Conservation (phyloP, 2,329 filamentous ascomycete genomes). For the Pleomassaria siparia region DNA sequence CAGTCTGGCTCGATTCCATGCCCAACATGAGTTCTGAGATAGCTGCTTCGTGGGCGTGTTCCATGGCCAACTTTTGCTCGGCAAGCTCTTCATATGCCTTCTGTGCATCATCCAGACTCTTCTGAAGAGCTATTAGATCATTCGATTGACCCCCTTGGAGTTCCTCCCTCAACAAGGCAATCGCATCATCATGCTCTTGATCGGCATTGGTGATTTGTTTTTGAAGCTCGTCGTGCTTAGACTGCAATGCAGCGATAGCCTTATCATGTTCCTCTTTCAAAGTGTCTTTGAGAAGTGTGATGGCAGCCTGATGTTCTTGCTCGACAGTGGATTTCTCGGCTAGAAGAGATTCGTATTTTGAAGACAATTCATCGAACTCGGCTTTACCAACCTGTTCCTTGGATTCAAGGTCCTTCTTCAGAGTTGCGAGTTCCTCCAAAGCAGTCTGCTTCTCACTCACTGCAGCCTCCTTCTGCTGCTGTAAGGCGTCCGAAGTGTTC, state of each 20-base stretch:
- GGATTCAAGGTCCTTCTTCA: slow-evolving; percentile 19
- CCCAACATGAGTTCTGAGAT: slow-evolving; percentile 38
- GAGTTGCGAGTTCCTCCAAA: slow-evolving; percentile 24
- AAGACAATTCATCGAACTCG: slow-evolving; percentile 21
- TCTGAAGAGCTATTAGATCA: slow-evolving; percentile 22
- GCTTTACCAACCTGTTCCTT: slow-evolving; percentile 20
- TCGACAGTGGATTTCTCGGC: slow-evolving; percentile 30
- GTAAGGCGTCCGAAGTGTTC: slow-evolving; percentile 23
- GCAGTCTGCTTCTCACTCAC: slow-evolving; percentile 8
- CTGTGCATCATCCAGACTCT: slow-evolving; percentile 30
- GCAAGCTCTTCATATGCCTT: slow-evolving; percentile 28
- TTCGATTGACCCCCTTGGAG: slow-evolving; percentile 33
- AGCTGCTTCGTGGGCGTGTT: slow-evolving; percentile 36
- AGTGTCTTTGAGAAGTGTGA: slow-evolving; percentile 27
- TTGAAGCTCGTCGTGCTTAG: slow-evolving; percentile 25
- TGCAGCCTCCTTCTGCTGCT: slow-evolving; percentile 29
- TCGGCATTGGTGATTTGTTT: slow-evolving; percentile 26
- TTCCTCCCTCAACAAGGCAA: slow-evolving; percentile 31
- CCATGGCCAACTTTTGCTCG: slow-evolving; percentile 32
- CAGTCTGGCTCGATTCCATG: slow-evolving; percentile 36
- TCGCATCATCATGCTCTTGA: slow-evolving; percentile 34
- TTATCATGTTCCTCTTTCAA: slow-evolving; percentile 30
- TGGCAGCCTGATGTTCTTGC: slow-evolving; percentile 30
- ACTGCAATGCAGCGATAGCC: slow-evolving; percentile 24
- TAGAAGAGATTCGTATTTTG: slow-evolving; percentile 29